Evolutionary conservation across 2,329 filamentous ascomycete genomes (phyloP).

Genomic region (Colletotrichum melonis): DNA sequence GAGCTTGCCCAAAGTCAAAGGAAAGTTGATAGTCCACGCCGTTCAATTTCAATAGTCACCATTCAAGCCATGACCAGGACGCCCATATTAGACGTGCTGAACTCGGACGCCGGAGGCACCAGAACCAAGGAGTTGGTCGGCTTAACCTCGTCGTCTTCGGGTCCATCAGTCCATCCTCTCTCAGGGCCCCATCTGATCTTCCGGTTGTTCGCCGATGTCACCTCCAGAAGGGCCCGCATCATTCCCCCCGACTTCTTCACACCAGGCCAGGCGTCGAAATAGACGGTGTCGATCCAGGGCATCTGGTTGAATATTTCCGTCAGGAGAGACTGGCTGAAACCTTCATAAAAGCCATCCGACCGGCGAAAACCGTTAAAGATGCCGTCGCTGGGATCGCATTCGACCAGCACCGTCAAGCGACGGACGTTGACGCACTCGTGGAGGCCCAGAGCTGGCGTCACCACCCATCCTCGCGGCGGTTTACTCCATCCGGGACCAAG

Average conservation of each 20-base stretch:
- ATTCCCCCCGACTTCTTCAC: slow-evolving; percentile 75
- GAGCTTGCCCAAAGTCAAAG: background rate
- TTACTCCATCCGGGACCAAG: slow-evolving; percentile 79
- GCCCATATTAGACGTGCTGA: slow-evolving; percentile 23
- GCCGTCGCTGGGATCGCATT: slow-evolving; percentile 76
- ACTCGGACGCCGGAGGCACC: slow-evolving; percentile 19
- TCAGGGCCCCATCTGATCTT: slow-evolving; percentile 75
- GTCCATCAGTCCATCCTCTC: slow-evolving; percentile 71
- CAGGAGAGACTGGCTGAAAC: slow-evolving; percentile 70
- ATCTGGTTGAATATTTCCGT: slow-evolving; percentile 66
- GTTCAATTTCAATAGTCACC: background rate
- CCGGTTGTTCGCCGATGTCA: slow-evolving; percentile 59
- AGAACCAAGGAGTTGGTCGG: slow-evolving; percentile 14
- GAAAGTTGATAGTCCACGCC: background rate
- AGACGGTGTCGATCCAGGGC: slow-evolving; percentile 66
- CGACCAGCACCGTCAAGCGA: slow-evolving; percentile 74
- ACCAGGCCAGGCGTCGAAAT: slow-evolving; percentile 77
- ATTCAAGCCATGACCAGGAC: slow-evolving; percentile 34
- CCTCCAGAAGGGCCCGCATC: slow-evolving; percentile 69
- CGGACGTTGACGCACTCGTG: slow-evolving; percentile 69
- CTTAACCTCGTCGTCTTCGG: slow-evolving; percentile 52
- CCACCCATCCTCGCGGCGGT: slow-evolving; percentile 77
- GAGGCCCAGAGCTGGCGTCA: slow-evolving; percentile 73
- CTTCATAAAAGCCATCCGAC: slow-evolving; percentile 76
- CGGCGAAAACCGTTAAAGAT: slow-evolving; percentile 76